Conservation (phyloP, 352 stramenopile genomes). For the Phytophthora nicotianae region DNA sequence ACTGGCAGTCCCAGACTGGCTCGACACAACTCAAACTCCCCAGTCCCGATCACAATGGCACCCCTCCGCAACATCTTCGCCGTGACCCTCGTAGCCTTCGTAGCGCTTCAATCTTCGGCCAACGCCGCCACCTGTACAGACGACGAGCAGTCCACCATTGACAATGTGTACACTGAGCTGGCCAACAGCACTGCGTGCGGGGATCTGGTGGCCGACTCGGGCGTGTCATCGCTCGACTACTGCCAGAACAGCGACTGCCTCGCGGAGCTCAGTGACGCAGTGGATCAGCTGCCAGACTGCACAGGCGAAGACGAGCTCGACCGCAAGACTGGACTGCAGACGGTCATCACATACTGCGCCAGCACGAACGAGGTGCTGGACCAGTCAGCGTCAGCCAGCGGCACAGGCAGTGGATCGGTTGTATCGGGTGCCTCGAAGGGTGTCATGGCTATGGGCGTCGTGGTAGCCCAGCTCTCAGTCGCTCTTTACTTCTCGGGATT, state of each 20-base stretch:
- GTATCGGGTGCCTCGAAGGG: constrained; percentile 13
- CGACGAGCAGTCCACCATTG: constrained; percentile 31
- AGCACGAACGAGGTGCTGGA: constrained; percentile 23
- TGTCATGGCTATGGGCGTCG: background rate
- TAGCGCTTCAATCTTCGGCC: constrained; percentile 15
- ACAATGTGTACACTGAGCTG: constrained; percentile 37
- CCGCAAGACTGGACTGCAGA: constrained; percentile 33
- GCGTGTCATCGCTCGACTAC: constrained; percentile 39
- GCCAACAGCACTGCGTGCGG: constrained; percentile 26
- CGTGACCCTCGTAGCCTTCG: constrained; percentile 11
- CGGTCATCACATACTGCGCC: constrained; percentile 32
- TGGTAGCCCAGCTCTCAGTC: constrained; percentile 22
- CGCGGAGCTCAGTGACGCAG: constrained; percentile 24
- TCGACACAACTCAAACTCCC: constrained; percentile 26
- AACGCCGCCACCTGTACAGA: constrained; percentile 33
- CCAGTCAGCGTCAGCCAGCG: constrained; percentile 18
- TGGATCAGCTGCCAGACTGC: constrained; percentile 39
- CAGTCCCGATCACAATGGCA: constrained; percentile 20
- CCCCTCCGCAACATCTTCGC: constrained; percentile 4
- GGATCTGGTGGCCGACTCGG: constrained; percentile 32
- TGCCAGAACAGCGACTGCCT: constrained; percentile 38
- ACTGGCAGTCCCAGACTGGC: constrained; percentile 8
- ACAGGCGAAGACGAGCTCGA: constrained; percentile 33
- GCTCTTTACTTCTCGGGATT: constrained; percentile 25
- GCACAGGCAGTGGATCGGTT: constrained; percentile 12